Conservation (phyloP, 2,329 filamentous ascomycete genomes). For the Botrytis cinerea region DNA sequence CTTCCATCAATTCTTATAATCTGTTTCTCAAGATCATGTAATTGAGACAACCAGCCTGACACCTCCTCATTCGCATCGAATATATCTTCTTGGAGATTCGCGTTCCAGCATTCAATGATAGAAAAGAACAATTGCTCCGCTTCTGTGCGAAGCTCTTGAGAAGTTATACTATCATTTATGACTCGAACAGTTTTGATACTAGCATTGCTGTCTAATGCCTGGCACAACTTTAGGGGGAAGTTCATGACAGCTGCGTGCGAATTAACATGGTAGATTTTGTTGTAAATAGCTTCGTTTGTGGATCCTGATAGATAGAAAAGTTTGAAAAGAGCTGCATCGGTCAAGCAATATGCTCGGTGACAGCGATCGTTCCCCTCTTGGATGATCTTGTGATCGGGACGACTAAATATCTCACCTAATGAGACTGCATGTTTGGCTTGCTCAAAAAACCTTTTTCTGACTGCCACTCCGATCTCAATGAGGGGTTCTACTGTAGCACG, state of each 20-base stretch:
- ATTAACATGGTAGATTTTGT: background rate
- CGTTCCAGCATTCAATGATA: fast-evolving
- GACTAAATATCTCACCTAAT: background rate
- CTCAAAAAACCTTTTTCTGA: background rate
- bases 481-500: background rate
- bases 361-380: background rate
- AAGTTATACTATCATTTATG: background rate
- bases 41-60: background rate
- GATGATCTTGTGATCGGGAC: background rate
- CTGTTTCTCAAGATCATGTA: background rate
- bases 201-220: background rate
- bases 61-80: background rate
- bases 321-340: background rate
- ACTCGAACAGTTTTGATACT: background rate
- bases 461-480: background rate
- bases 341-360: background rate
- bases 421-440: background rate
- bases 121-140: background rate
- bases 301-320: background rate
- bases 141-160: background rate
- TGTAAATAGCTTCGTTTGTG: background rate
- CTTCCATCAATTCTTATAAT: background rate
- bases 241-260: background rate
- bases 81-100: fast-evolving
- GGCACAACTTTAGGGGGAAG: background rate